Evolutionary conservation across 1,284 basidiomycete species (phyloP).

Genomic region (Cutaneotrichosporon sp.): DNA sequence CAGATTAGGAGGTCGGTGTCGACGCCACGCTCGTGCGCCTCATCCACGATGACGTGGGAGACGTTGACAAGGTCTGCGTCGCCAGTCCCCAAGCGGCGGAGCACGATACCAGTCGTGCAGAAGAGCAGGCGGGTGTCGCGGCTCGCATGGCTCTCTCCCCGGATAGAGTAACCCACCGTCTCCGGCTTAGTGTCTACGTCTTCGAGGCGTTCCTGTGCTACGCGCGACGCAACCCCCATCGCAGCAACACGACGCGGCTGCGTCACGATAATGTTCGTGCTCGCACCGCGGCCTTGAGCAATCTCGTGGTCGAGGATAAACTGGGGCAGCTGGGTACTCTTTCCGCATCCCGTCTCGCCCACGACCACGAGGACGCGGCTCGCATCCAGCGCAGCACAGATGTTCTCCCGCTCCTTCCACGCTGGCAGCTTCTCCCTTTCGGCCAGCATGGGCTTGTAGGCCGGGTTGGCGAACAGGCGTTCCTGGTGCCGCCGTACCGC

Average conservation of each 20-base stretch:
- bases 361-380: conserved; percentile 74
- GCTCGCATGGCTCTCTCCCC: conserved; percentile 74
- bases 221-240: conserved; percentile 80
- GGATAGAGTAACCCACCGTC: conserved; percentile 81
- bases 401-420: conserved; percentile 61
- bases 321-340: conserved; percentile 72
- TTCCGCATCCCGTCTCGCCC: conserved; percentile 81
- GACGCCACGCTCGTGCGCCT: conserved; percentile 86
- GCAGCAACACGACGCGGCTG: conserved; percentile 88
- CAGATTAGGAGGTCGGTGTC: conserved; percentile 86
- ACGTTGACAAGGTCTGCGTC: conserved; percentile 68
- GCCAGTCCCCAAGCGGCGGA: conserved; percentile 66
- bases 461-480: conserved; percentile 50
- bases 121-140: conserved; percentile 73
- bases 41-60: conserved; percentile 85
- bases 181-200: conserved; percentile 56
- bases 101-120: conserved; percentile 86
- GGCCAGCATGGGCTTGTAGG: conserved; percentile 59
- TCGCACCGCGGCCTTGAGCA: conserved; percentile 57
- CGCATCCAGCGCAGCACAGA: conserved; percentile 58
- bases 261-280: conserved; percentile 76
- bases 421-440: conserved; percentile 67
- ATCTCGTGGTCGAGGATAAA: conserved; percentile 82
- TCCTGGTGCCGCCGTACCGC: conserved; percentile 55
- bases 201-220: conserved; percentile 76